Base-by-base conservation (phyloP, 805 yeast species). In the Debaryomyces prosopidis region DNA sequence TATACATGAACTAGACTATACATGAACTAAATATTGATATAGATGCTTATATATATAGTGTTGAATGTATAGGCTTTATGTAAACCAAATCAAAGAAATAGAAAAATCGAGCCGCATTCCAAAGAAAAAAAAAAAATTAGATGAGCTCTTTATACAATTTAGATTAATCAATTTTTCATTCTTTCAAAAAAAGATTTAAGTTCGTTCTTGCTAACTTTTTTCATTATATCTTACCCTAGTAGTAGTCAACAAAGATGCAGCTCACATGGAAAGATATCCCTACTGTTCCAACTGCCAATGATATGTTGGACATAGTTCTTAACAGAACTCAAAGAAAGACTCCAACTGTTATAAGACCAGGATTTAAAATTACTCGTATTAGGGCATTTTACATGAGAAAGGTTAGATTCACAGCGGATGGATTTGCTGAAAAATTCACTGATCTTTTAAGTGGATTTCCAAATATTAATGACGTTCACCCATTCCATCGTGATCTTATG, bases 291-390 rank as follows among this genome's bases (percentile, higher is more conserved):
- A 84, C 84, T 54, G 75, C 96, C 60, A 89, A 87, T 68, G 98
- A 94, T 71, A 77, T 91, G 79, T 77, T 94, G 82, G 99, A 94
- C 71, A 89, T 94, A 53, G 96, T 94, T 51, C 86, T 94, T 54
- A 94, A 94, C 78, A 81, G 97, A 65, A 94, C 99, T 1, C 99
- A 94, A 75, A 84, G 99, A 74, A 94, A 94, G 73, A 94, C 99
- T 5, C 99, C 99, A 47, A 94, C 99, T n/a, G 97, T 94, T 45
- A 87, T 94, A 57, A 85, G 99, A 68, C 87, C 96, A 15, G 98
- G 98, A 47, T 94, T 91, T 77, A 86, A 88, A 65, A 92, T 94
- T 66, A 86, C 94, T 59, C 89, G 99, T 78, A 94, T 94, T 60
- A 80, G 99, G 58, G 89, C 97, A 10, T 94, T 94, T 63, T 94